Percentiles rank a stretch among this genome's conserved stretches.
Evolutionary conservation across 176 grass and related monocot species (phyloP).

Genomic region (Bonia amplexicaulis): DNA sequence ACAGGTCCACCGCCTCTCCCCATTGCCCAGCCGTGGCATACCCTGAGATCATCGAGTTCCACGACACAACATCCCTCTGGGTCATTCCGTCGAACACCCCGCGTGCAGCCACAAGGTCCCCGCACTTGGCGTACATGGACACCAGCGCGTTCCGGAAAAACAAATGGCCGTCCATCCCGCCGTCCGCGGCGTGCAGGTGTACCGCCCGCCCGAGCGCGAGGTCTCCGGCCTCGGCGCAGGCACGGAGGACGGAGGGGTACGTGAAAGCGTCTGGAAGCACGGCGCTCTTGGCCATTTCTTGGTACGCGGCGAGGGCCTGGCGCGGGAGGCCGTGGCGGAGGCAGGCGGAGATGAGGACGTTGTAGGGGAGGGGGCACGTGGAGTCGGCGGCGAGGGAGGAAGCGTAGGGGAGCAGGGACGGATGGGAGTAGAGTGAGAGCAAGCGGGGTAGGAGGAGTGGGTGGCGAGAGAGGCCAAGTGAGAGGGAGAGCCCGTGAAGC

Average conservation of each 20-base stretch:
- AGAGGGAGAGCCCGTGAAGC: constrained; percentile 48
- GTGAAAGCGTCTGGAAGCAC: constrained; percentile 47
- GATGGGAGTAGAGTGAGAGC: constrained; percentile 39
- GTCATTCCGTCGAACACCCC: constrained; percentile 60
- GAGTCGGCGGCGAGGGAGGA: constrained; percentile 24
- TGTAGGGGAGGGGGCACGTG: constrained; percentile 28
- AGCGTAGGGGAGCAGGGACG: constrained; percentile 40
- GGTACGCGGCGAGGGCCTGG: constrained; percentile 38
- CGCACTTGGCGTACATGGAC: constrained; percentile 46
- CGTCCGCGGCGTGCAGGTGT: constrained; percentile 1
- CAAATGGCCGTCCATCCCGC: constrained; percentile 30
- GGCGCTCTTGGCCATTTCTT: constrained; percentile 8
- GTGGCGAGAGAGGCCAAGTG: constrained; percentile 38
- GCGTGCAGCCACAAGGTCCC: constrained; percentile 30
- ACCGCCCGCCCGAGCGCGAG: constrained; percentile 33
- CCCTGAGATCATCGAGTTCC: constrained; percentile 42
- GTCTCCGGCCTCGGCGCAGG: constrained; percentile 42
- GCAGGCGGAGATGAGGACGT: constrained; percentile 42
- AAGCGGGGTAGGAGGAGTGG: constrained; percentile 28
- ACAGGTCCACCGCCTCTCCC: constrained; percentile 19
- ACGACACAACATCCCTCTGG: constrained; percentile 34
- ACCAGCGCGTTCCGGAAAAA: constrained; percentile 46
- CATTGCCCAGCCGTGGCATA: background rate
- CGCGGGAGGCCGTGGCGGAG: constrained; percentile 35
- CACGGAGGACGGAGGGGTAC: constrained; percentile 49